Conservation (phyloP, 1,139 yeast species). For the Yamadazyma membranifaciens region DNA sequence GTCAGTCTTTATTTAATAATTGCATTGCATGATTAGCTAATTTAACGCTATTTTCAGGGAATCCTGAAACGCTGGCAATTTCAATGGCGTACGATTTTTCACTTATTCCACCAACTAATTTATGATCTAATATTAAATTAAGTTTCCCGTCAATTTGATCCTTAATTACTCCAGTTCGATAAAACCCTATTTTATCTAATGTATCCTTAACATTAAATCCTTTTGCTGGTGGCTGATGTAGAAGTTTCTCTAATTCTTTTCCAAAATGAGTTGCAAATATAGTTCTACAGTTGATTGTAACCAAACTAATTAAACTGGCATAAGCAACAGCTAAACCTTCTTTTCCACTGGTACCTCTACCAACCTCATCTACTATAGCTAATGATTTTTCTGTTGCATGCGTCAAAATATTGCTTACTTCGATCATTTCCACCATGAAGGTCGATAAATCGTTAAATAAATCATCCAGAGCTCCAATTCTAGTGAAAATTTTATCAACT, state of each 20-base stretch:
- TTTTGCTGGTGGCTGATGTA: constrained; percentile 15
- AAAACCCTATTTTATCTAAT: constrained; percentile 38
- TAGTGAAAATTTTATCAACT: constrained; percentile 82
- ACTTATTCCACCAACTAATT: constrained; percentile 69
- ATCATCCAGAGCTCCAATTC: constrained; percentile 93
- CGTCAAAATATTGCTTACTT: constrained; percentile 74
- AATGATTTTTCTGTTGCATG: constrained; percentile 76
- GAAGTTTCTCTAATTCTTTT: constrained; percentile 48
- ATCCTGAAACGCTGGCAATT: constrained; percentile 83
- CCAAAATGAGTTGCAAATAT: constrained; percentile 96
- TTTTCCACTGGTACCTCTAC: constrained; percentile 87
- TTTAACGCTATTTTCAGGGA: constrained; percentile 60
- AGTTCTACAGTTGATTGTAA: constrained; percentile 63
- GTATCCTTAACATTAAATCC: constrained; percentile 22
- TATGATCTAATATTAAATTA: constrained; percentile 55
- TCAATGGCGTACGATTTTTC: constrained; percentile 79
- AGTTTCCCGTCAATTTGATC: constrained; percentile 16
- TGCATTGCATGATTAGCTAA: constrained; percentile 46
- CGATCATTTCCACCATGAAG: constrained; percentile 98
- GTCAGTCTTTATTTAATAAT: background rate
- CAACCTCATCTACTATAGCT: constrained; percentile 94
- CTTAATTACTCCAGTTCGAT: constrained; percentile 46
- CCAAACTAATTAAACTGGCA: constrained; percentile 66
- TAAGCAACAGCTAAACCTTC: constrained; percentile 93
- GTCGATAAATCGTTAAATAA: constrained; percentile 84